Base-by-base conservation (phyloP, 768 basidiomycete species). In the Mycena capillaripes region DNA sequence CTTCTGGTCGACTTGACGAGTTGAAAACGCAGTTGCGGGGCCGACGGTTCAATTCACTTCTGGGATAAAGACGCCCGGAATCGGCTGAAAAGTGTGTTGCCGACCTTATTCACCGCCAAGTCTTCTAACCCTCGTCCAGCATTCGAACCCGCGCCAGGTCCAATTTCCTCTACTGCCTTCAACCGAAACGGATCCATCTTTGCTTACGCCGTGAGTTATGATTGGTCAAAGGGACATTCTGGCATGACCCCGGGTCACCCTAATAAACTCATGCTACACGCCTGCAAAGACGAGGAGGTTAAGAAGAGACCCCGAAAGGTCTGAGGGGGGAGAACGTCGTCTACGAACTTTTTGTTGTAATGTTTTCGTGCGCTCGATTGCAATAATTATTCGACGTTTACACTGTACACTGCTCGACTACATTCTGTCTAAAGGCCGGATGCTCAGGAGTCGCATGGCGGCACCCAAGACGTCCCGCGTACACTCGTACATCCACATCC, bases 51-150 rank as follows among this genome's bases (percentile, higher is more conserved):
- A 3, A 92, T 97, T 79, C 93, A 95, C 87, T 95, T 94, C 81
- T 97, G 96, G 96, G 96, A 98, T 82, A 97, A 96, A 83, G 94
- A 97, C 76, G 92, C 94, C 10, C 92, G 96, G 69, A 96, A 94
- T 9, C 92, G 97, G 46, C 88, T 98, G 84, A 98, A 97, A 85
- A 91, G 96, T 97, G 75, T 57, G 88, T 46, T 48, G 16, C 21
- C 21, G 19, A 48, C 61, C 62, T 74, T 71, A 17, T 78, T 10
- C 32, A 53, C 19, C 42, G 21, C 48, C 65, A 12, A 70, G 30
- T 19, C 60, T 34, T 50, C 64, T 30, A 34, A 34, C 52, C 29
- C 52, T 21, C 69, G n/a, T 66, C 21, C 75, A 93, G 93, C 92
- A 11, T 95, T 96, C 80, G 94, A 96, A 5, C 82, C 90, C 4